Evolutionary conservation across 192 early-diverging fungal species (phyloP), one percentile per base, ranked within the genome.

Genomic region (Mycoemilia scoparia): DNA sequence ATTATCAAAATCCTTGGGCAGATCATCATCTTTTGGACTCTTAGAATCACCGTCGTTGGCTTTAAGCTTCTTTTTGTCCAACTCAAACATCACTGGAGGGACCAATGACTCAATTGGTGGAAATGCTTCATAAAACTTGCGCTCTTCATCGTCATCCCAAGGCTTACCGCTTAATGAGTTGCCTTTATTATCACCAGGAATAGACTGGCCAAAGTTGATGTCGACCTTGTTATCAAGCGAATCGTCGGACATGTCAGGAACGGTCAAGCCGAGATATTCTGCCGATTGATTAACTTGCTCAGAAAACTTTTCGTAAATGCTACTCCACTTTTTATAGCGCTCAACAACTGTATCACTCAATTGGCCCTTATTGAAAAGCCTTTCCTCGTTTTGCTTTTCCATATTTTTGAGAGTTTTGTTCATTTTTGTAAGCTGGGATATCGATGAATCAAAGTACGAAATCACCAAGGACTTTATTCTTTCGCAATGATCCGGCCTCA

Each of bases 61-160:
- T 33, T 32, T 42, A 9, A 24, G 4, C 21, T 46, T 49, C 22
- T 47, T 50, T 29, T 39, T 29, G 4, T 34, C 35, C 1, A 34
- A 21, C 23, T 69, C 75, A 7, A 98, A 64, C 39, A 98, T 70
- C 10, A 87, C 64, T 11, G 69, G 74, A 10, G 96, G 96, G 7
- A 99, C 79, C 8, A 74, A 51, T 7, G 74, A 63, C 35, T 67
- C 57, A 21, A 99, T 59, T 45, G 93, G 80, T 21, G 82, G 48
- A 3, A 96, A 38, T 21, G 74, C 63, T 43, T 93, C 86, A 46
- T 96, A 99, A 51, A 99, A 93, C 29, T 63, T 55, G 28, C 76
- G 69, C 16, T 77, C 74, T 25, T 96, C 92, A 16, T 96, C 87
- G 46, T 95, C 87, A 45, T 96, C 90, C 84, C 91, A 99, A 13